Evolutionary conservation across 2,329 filamentous ascomycete species (phyloP), one percentile per base, ranked within the genome.

Genomic region (Cercospora zeina): DNA sequence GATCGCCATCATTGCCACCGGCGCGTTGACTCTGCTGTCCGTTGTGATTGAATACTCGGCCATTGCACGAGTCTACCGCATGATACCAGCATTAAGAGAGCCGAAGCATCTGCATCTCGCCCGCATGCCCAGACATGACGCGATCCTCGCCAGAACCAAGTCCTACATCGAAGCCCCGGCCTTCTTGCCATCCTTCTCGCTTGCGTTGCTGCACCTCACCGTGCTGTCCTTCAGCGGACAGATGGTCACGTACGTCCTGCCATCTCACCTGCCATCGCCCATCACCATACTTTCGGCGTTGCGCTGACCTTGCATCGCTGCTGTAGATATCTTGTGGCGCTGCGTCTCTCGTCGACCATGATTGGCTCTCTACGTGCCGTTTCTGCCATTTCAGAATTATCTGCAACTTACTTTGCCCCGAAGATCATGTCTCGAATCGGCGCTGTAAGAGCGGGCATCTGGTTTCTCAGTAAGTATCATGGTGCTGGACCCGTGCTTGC

Each of bases 391-490:
- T 80, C 85, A 54, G 87, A 89, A 70, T 74, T 89, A 2, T 77
- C 77, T 7, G 85, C 87, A 0, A 89, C 87, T 0, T 87, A 83
- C 79, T 71, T 82, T 0, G 84, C 82, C 0, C 87, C 87, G 0
- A 75, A 77, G 59, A 71, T 87, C 13, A 86, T 86, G 79, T 68
- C 67, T 2, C 72, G 70, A 3, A 80, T 81, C 5, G 79, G 79
- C 21, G 71, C 79, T 0, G 78, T 90, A 7, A 78, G 89, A n/a
- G 81, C 83, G 0, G 89, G 89, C 0, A 79, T 91, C 2, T 92
- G 89, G 89, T 86, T 85, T 65, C 71, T 88, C 9, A 86, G 45
- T 50, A 50, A 50, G 42, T 45, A 10, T 24, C 10, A 45, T 36
- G 8, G n/a, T n/a, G n/a, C n/a, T n/a, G n/a, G n/a, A n/a, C n/a